Base-by-base conservation (phyloP, 2,329 filamentous ascomycete species). In the Spiromastix sp. region DNA sequence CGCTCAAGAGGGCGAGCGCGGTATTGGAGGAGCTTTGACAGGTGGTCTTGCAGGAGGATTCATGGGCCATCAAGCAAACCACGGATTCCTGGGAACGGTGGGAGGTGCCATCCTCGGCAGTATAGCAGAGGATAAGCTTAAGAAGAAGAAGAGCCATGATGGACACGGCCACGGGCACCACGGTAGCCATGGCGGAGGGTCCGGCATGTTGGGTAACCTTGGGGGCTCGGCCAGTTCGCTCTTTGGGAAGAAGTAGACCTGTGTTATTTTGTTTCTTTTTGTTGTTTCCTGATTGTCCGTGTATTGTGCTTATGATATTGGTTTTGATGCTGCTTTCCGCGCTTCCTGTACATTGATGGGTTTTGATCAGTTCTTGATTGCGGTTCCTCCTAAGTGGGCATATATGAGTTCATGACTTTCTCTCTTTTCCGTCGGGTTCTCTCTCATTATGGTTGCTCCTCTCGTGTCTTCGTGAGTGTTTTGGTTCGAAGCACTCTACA, bases 51-150 rank as follows among this genome's bases (percentile, higher is more conserved):
- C 61, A n/a, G 65, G 65, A 37, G 64, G 59, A 21, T 67, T 57
- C 32, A 59, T 55, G 15, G 65, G 65, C 38, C 59, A 64, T 55
- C 62, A 68, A 49, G 62, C 58, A 42, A 54, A 62, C 43, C 65
- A 68, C 50, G 65, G 65, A 19, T 50, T 68, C 47, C 56, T 68
- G 33, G 65, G 65, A 39, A 58, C 64, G 4, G 54, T 68, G 27
- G 64, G 63, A 39, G 65, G 65, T 27, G 65, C 65, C 20, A 61
- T 68, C 42, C 52, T 63, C 5, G 65, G 65, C 31, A 61, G 57
- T 41, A 51, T 66, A 35, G 54, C 61, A 4, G 60, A 68, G 44
- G 65, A 68, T 37, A 58, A 58, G 13, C 41, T 57, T 34, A 64
- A 65, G 54, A 61, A 64, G 52, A 52, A 62, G 43, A 57, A 56